Evolutionary conservation across 2,329 filamentous ascomycete species (phyloP).

Genomic region (Acarospora socialis): DNA sequence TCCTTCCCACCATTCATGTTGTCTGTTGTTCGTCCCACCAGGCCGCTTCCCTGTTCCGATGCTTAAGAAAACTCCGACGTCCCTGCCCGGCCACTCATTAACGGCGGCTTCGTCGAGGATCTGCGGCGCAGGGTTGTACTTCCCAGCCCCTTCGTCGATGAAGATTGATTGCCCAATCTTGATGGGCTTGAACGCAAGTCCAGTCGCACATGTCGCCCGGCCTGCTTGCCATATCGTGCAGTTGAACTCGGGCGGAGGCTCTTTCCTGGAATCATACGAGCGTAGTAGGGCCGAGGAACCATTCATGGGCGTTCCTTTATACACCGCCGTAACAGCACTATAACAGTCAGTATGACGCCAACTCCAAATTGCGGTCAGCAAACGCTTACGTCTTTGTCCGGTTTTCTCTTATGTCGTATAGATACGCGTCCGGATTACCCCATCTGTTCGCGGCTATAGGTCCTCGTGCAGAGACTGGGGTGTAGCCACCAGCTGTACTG

Average conservation of each 20-base stretch:
- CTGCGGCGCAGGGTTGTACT: constrained; percentile 78
- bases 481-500: constrained; percentile 63
- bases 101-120: constrained; percentile 78
- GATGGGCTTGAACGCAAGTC: constrained; percentile 89
- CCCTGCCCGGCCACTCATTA: constrained; percentile 90
- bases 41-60: constrained; percentile 85
- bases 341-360: constrained; percentile 14
- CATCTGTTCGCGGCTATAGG: constrained; percentile 33
- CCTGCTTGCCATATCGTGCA: constrained; percentile 97
- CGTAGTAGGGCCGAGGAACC: constrained; percentile 60
- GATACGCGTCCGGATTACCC: constrained; percentile 68
- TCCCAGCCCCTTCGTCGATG: constrained; percentile 80
- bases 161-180: constrained; percentile 87
- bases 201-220: constrained; percentile 81
- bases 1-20: constrained; percentile 81
- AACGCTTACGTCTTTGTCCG: constrained; percentile 72
- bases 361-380: constrained; percentile 7
- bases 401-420: constrained; percentile 80
- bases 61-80: constrained; percentile 83
- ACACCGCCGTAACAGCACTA: constrained; percentile 80
- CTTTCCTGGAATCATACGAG: constrained; percentile 89
- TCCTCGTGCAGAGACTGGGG: constrained; percentile 23
- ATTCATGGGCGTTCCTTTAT: constrained; percentile 62
- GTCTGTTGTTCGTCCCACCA: constrained; percentile 51
- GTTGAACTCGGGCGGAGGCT: constrained; percentile 79